Evolutionary conservation across 305 asterid genomes (phyloP).

Genomic region (Euphrasia arctica): DNA sequence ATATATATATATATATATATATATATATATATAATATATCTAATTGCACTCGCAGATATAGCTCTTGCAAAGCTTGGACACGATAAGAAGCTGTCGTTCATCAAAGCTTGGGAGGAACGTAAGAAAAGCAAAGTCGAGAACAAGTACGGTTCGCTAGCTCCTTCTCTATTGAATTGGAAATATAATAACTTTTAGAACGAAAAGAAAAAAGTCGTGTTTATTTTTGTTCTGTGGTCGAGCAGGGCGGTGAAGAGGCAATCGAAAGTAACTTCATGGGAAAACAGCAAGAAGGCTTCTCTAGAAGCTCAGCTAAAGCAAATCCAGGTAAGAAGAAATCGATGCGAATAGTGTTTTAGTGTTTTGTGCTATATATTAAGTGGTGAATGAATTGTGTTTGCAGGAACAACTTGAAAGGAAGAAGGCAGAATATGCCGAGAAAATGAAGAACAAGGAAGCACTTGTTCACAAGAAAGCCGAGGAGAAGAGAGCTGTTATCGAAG

Average conservation of each 20-base stretch:
- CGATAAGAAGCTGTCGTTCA: conserved; percentile 56
- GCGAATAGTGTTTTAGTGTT: not conserved
- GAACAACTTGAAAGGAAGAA: conserved; percentile 70
- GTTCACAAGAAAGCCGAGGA: conserved; percentile 75
- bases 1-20: no score
- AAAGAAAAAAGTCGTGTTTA: not conserved
- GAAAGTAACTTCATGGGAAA: conserved; percentile 70
- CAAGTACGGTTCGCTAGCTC: conserved; percentile 52
- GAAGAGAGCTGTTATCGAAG: conserved; percentile 57
- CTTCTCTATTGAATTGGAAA: not conserved
- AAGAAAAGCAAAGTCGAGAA: conserved; percentile 73
- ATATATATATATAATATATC: no score
- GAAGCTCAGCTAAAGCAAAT: conserved; percentile 62
- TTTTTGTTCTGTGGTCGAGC: conserved; percentile 6
- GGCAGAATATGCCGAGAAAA: conserved; percentile 64
- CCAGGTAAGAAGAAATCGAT: conserved; percentile 39
- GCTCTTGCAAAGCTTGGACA: conserved; percentile 65
- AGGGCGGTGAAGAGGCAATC: conserved; percentile 69
- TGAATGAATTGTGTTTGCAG: conserved; percentile 39
- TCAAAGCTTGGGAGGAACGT: conserved; percentile 88
- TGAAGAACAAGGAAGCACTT: conserved; percentile 62
- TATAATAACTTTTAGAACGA: no score
- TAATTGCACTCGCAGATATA: conserved; percentile 51
- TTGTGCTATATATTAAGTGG: not conserved
- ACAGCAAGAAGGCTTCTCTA: conserved; percentile 64